Base-by-base conservation (phyloP, 805 yeast genomes). In the Metschnikowia similis region DNA sequence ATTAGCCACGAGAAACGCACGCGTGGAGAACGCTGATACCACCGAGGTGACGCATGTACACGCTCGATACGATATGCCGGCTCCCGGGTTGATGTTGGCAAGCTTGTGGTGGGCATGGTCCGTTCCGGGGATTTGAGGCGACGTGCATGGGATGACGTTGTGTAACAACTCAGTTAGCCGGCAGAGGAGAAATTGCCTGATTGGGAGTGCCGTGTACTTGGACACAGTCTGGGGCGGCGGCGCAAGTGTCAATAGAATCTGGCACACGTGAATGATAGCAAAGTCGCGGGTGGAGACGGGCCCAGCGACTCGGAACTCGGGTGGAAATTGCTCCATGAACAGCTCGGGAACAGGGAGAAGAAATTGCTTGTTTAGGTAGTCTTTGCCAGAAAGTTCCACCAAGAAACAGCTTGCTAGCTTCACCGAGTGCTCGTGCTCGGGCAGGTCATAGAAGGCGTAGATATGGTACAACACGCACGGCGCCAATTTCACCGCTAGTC, bases 201-300 rank as follows among this genome's bases (percentile, higher is more conserved):
- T 51, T 51, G 46, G 67, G 40, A 48, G 34, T 1, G 41, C 21
- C 5, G 57, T 44, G 11, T 38, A 31, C 17, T 38, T 47, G 8
- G 45, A 43, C 16, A 35, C 38, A 3, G 46, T 43, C 43, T 69
- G 26, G 51, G 8, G 43, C 35, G 39, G 32, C 67, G 60, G 53
- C 73, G 28, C 65, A 48, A 16, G 62, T 11, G 49, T 53, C 13
- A 41, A 47, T 39, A 54, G 51, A 7, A 45, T 45, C 50, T 28
- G 67, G 41, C 82, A 75, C 6, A 81, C 61, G 43, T 83, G 87
- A 6, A 76, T 69, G 0, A 85, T 71, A 7, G 83, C 48, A 49
- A 84, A 84, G 63, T 87, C 95, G 53, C 92, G 66, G 48, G 81
- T 77, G 0, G 89, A 82, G 8, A 74, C 58, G 17, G 70, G 80